Evolutionary conservation across 148 eudicot species (phyloP).

Genomic region (Spergularia bocconei): DNA sequence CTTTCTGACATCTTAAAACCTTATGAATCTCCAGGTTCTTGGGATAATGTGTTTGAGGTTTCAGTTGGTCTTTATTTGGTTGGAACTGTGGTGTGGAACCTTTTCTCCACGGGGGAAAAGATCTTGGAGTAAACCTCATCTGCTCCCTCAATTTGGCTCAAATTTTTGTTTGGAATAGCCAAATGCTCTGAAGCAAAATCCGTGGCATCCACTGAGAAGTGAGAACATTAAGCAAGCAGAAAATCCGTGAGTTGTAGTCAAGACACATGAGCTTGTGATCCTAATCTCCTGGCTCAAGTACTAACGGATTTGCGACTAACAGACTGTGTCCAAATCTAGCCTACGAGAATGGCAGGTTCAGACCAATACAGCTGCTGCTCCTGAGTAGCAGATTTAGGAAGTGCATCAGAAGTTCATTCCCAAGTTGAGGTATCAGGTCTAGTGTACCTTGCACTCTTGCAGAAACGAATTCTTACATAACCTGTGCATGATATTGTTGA

Average conservation of each 20-base stretch:
- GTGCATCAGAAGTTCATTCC: background rate
- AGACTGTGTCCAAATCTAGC: background rate
- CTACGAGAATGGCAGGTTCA: background rate
- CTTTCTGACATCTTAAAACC: constrained; percentile 6
- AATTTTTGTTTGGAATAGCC: background rate
- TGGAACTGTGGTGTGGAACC: constrained; percentile 89
- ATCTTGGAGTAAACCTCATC: constrained; percentile 47
- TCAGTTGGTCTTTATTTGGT: constrained; percentile 83
- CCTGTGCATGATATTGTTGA: constrained; percentile 5
- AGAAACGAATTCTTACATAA: constrained; percentile 11
- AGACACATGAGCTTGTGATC: too few relatives aligned
- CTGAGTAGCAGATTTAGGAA: background rate
- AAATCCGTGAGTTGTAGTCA: background rate
- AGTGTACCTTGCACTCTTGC: background rate
- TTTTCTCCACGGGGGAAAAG: constrained; percentile 87
- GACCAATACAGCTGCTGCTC: background rate
- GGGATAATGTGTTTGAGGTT: constrained; percentile 90
- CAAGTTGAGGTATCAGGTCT: background rate
- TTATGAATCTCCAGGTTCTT: constrained; percentile 58
- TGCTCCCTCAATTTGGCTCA: background rate
- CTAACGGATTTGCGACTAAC: background rate
- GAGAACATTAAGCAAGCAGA: background rate
- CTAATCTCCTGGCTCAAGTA: background rate
- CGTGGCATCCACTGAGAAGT: background rate
- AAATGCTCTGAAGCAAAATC: background rate